These are phyloP conservation scores for Clonostachys chloroleuca DNA, from an alignment of 2,329 filamentous ascomycete species.

Conservation along the genomic window DNA sequence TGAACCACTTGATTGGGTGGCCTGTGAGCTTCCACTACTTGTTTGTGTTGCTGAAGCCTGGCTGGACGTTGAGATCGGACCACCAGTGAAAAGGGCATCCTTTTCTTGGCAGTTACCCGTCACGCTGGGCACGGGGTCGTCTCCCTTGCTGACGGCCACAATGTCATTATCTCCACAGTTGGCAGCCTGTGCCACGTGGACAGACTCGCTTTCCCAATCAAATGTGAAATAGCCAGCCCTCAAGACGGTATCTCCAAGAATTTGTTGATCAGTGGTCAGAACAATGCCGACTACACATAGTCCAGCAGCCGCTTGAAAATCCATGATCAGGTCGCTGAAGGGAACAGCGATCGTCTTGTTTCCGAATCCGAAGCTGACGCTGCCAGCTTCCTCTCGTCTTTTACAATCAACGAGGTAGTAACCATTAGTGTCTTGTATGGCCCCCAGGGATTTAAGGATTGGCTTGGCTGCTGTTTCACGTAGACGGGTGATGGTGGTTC, in stretches of 20 bases:
- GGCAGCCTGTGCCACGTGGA: constrained; percentile 34
- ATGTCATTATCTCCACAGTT: constrained; percentile 31
- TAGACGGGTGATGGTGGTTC: constrained; percentile 43
- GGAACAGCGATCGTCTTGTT: constrained; percentile 33
- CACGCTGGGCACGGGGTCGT: constrained; percentile 21
- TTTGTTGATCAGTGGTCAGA: constrained; percentile 32
- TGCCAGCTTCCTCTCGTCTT: constrained; percentile 25
- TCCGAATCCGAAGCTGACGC: constrained; percentile 44
- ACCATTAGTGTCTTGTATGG: constrained; percentile 29
- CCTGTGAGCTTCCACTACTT: too few species aligned
- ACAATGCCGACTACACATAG: constrained; percentile 35
- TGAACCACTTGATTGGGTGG: too few species aligned
- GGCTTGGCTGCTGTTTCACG: constrained; percentile 33
- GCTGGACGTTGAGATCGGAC: not conserved
- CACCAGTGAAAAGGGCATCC: constrained; percentile 10
- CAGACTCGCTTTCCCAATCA: constrained; percentile 35
- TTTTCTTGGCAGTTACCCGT: constrained; percentile 26
- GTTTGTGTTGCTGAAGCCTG: too few species aligned
- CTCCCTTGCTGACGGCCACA: constrained; percentile 23
- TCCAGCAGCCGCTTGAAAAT: constrained; percentile 23
- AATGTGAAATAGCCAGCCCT: constrained; percentile 40
- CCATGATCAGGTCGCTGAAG: constrained; percentile 44
- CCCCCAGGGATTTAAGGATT: constrained; percentile 37
- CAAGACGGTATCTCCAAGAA: constrained; percentile 35
- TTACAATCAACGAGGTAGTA: constrained; percentile 40